Base-by-base conservation (phyloP, 495 filamentous ascomycete species). In the Talaromyces trachyspermus region DNA sequence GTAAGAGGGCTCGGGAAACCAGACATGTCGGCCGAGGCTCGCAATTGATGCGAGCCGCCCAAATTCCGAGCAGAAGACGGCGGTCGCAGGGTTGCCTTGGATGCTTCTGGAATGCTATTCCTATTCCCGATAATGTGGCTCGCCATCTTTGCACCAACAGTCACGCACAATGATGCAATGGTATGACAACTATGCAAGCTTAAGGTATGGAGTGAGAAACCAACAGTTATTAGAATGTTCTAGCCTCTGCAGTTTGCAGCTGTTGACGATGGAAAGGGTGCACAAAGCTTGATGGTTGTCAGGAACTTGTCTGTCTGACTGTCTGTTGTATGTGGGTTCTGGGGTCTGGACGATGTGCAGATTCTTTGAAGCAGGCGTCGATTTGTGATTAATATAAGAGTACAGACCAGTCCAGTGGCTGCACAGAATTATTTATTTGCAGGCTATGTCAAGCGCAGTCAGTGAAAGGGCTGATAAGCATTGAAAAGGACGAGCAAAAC, bases 1-100 rank as follows among this genome's bases (percentile, higher is more conserved):
- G 77, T 83, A 33, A 88, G 75, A 27, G 88, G 79, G 38, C 87
- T 81, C 22, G 85, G 80, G 57, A 92, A 87, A 29, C 82, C 84
- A 40, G 89, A 89, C 88, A 98, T 94, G 59, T 98, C 92, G 48
- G 92, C 94, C 46, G 92, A 98, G 23, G 92, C 90, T 56, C 92
- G 88, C 46, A 97, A 78, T 62, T 88, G 83, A 64, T 95, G 90
- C 41, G 85, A 84, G 42, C 84, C 72, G 42, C 80, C 85, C 49
- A 90, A 76, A 24, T 84, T 81, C 35, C 88, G 85, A 53, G 88
- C 85, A 4, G 86, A 83, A 8, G 89, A 83, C 9, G 89, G 88
- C n/a, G 92, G 92, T 46, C 91, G 87, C 56, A 96, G 81, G 38
- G 85, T 85, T 30, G 92, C 94, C 53, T 85, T 79, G 52, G 78